Evolutionary conservation across 2,329 filamentous ascomycete genomes (phyloP).

Genomic region (Scytalidium lignicola): DNA sequence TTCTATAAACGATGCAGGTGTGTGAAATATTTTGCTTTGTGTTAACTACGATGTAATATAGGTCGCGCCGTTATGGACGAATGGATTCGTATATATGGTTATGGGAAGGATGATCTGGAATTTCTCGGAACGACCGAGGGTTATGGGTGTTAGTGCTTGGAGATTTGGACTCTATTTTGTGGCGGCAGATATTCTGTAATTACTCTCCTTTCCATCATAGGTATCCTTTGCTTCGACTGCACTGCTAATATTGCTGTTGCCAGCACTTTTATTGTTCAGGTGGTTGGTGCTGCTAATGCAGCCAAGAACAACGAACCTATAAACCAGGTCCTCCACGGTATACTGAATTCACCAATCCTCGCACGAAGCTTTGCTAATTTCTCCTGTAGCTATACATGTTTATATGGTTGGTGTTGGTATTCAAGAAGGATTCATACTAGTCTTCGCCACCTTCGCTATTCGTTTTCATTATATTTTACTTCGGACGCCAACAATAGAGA

Average conservation of each 20-base stretch:
- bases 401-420: conserved; percentile 48
- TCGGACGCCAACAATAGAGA: conserved; percentile 11
- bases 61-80: conserved; percentile 21
- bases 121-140: conserved; percentile 14
- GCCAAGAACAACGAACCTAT: conserved; percentile 27
- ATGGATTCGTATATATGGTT: conserved; percentile 24
- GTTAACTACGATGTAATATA: too few relatives aligned
- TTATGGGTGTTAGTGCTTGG: conserved; percentile 15
- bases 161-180: conserved; percentile 22
- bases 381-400: conserved; percentile 30
- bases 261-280: conserved; percentile 20
- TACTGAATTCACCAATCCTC: conserved; percentile 1
- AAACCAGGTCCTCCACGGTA: conserved; percentile 13
- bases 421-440: conserved; percentile 42
- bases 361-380: conserved; percentile 18
- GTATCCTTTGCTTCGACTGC: neutral
- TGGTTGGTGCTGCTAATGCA: conserved; percentile 23
- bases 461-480: conserved; percentile 29
- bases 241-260: conserved; percentile 2
- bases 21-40: too few relatives aligned
- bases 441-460: conserved; percentile 35
- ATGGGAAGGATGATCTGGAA: conserved; percentile 24
- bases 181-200: conserved; percentile 21
- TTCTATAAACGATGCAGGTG: neutral
- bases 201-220: neutral